Evolutionary conservation across 305 asterid genomes (phyloP).

Genomic region (Nicotiana rustica): DNA sequence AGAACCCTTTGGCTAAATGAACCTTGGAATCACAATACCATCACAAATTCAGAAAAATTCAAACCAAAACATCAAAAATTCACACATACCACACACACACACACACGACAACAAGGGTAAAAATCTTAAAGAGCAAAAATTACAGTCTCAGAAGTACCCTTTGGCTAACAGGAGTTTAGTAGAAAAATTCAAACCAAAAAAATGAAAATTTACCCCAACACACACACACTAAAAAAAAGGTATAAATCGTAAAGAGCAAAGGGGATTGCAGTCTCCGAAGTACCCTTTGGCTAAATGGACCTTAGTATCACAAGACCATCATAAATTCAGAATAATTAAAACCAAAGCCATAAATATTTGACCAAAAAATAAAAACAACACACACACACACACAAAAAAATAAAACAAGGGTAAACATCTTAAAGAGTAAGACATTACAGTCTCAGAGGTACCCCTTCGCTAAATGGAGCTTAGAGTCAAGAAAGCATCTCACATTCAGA

Average conservation of each 20-base stretch:
- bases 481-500: constrained; percentile 31
- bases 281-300: constrained; percentile 73
- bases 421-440: constrained; percentile 50
- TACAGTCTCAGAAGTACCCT: constrained; percentile 64
- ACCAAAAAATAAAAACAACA: not conserved
- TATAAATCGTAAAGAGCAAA: not conserved
- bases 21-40: constrained; percentile 46
- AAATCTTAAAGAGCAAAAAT: not conserved
- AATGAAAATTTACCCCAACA: not conserved
- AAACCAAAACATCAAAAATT: not conserved
- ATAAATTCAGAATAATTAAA: constrained; percentile 25
- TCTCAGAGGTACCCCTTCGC: constrained; percentile 54
- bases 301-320: constrained; percentile 40
- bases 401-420: not conserved
- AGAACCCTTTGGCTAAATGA: constrained; percentile 45
- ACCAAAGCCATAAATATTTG: not conserved
- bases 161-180: constrained; percentile 40
- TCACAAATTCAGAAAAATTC: constrained; percentile 8
- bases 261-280: constrained; percentile 48
- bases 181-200: not conserved
- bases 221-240: not conserved
- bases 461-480: constrained; percentile 58
- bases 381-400: not conserved
- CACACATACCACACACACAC: not conserved
- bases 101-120: not conserved